Conservation (phyloP, 306 rosid genomes). For the Pyrus communis region DNA sequence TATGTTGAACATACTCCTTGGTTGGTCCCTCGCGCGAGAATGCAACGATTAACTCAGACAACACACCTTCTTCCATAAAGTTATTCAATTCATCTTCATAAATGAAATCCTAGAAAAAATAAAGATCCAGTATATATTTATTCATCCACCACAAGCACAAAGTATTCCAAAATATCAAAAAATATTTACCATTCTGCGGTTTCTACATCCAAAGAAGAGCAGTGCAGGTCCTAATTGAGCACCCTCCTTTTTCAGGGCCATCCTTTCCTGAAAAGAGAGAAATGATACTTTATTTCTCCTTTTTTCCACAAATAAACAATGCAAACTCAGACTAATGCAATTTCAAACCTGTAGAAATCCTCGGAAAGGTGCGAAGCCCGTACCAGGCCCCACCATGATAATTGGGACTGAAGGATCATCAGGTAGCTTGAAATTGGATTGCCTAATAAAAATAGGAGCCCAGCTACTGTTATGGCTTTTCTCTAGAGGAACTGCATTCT, state of each 20-base stretch:
- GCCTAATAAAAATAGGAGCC: constrained; percentile 87
- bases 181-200: constrained; percentile 66
- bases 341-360: constrained; percentile 84
- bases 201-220: constrained; percentile 92
- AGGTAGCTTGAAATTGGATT: constrained; percentile 89
- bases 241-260: constrained; percentile 65
- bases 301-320: neutral
- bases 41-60: constrained; percentile 73
- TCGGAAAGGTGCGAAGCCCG: constrained; percentile 97
- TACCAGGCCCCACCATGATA: constrained; percentile 97
- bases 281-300: neutral
- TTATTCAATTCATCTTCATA: constrained; percentile 81
- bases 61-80: constrained; percentile 57
- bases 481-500: constrained; percentile 72
- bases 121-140: constrained; percentile 6
- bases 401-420: constrained; percentile 59
- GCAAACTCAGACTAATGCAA: constrained; percentile 6
- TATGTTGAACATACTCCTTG: constrained; percentile 89
- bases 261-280: constrained; percentile 64
- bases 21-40: constrained; percentile 79
- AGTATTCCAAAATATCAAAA: neutral
- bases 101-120: constrained; percentile 64
- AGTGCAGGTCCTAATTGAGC: constrained; percentile 74
- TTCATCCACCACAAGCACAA: constrained; percentile 7
- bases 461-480: constrained; percentile 65